Evolutionary conservation across 139 green algal species (phyloP).

Genomic region (Yamagishiella unicocca): DNA sequence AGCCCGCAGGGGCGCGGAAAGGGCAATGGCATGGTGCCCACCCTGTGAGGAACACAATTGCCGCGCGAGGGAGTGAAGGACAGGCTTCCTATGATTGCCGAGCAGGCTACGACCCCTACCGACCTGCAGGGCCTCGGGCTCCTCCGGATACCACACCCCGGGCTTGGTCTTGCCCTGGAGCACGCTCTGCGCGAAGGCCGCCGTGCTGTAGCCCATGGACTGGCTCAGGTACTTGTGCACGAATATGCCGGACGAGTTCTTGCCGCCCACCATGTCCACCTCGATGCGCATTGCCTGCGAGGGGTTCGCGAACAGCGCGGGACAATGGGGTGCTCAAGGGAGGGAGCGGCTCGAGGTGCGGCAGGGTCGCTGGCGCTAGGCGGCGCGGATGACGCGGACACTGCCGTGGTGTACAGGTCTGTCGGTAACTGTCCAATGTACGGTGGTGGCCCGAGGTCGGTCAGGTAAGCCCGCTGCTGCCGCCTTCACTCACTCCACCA

Average conservation of each 20-base stretch:
- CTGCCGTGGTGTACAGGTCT: no score
- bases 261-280: constrained; percentile 86
- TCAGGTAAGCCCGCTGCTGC: no score
- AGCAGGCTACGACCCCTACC: neutral
- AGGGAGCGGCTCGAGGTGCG: no score
- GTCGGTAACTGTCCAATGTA: no score
- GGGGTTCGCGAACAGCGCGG: no score
- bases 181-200: constrained; percentile 77
- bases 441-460: no score
- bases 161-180: constrained; percentile 85
- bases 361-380: no score
- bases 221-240: constrained; percentile 84
- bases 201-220: constrained; percentile 77
- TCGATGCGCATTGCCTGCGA: constrained; percentile 89
- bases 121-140: constrained; percentile 76
- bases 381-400: no score
- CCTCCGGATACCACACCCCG: constrained; percentile 97
- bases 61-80: no score
- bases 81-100: neutral
- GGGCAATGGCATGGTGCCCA: neutral
- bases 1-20: neutral
- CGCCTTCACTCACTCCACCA: no score
- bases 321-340: no score
- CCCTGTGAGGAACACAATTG: neutral
- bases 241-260: constrained; percentile 84